Percentiles rank a stretch among this genome's conserved stretches.
phyloP scores from a whole-genome alignment of 169 alveolate genomes.

The Plasmodium fragile region DNA sequence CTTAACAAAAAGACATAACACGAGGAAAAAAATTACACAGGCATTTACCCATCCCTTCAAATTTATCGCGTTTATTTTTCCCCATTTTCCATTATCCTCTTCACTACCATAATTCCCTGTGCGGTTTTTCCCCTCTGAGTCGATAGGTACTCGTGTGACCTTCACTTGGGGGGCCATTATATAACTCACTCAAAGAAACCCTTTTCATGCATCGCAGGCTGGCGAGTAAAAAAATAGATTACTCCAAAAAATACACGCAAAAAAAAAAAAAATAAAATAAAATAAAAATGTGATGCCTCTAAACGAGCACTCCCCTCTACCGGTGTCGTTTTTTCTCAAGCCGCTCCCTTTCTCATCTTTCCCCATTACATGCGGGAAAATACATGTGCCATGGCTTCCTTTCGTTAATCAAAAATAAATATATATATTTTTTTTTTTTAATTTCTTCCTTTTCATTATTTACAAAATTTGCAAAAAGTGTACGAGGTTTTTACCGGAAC shows the following conservation, averaged over 20 bases:
- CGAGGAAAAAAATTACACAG: neutral
- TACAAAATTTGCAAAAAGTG: neutral
- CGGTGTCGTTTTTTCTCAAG: neutral
- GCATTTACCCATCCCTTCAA: neutral
- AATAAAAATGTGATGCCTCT: neutral
- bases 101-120: neutral
- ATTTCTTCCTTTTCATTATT: neutral
- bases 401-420: neutral
- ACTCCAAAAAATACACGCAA: neutral
- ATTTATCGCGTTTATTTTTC: neutral
- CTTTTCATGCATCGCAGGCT: neutral
- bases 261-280: neutral
- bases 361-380: neutral
- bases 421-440: neutral
- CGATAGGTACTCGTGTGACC: neutral
- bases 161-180: neutral
- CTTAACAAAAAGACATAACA: neutral
- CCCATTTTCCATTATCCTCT: neutral
- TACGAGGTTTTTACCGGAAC: neutral
- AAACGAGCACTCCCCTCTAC: neutral
- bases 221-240: neutral
- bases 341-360: neutral
- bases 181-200: neutral
- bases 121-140: neutral
- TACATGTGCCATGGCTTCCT: neutral